A percentile compares a stretch with the other conserved stretches of the same genome.
phyloP scores from a whole-genome alignment of 345 rosid genomes.

The Eucalyptus albens region DNA sequence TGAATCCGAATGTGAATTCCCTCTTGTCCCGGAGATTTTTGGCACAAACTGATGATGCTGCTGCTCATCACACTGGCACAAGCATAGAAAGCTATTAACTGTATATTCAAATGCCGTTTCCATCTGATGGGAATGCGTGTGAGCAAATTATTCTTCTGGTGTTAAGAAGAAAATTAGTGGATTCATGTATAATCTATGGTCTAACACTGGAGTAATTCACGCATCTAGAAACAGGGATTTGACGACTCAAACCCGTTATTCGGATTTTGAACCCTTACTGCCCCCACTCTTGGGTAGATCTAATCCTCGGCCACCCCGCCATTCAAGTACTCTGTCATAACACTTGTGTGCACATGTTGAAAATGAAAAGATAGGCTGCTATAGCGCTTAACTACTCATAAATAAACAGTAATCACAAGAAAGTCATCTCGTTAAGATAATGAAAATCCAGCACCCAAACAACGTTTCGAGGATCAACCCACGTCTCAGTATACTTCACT shows the following conservation, averaged over 20 bases:
- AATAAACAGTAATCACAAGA: neutral
- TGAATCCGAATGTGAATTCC: neutral
- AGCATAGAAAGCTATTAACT: neutral
- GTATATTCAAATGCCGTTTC: neutral
- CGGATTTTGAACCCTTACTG: neutral
- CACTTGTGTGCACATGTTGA: neutral
- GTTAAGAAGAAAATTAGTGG: neutral
- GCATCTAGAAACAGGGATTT: neutral
- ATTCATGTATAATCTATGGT: neutral
- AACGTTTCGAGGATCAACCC: neutral
- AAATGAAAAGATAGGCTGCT: neutral
- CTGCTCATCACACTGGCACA: neutral
- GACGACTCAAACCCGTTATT: neutral
- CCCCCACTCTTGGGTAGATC: neutral
- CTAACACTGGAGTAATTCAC: neutral
- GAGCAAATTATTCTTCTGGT: neutral
- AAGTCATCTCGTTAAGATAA: neutral
- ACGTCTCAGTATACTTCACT: neutral
- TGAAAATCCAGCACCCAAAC: neutral
- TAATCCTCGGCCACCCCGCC: neutral
- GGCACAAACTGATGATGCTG: neutral
- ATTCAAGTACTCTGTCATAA: neutral
- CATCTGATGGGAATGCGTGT: neutral
- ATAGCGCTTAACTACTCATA: neutral
- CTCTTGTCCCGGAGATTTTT: neutral